phyloP scores from a whole-genome alignment of 345 rosid species.

The Laguncularia racemosa region DNA sequence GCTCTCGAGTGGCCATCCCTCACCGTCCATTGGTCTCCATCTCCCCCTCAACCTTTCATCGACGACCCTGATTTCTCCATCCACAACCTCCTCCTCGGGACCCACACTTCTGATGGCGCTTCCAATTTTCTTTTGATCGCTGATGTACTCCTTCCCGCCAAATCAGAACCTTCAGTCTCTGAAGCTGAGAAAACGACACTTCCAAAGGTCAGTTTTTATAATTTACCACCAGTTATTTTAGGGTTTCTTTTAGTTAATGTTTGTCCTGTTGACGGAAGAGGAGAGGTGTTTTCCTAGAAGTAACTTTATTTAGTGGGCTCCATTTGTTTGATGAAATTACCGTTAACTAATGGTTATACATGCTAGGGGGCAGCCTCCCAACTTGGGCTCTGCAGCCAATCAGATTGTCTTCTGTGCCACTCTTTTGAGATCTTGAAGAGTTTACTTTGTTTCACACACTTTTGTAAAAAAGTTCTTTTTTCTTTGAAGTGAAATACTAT shows the following conservation, averaged over 20 bases:
- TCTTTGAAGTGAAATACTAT: too few relatives aligned
- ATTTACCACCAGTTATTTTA: neutral
- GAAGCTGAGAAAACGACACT: neutral
- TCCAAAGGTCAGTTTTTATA: neutral
- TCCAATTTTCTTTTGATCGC: slow-evolving; percentile 79
- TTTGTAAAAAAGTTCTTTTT: too few relatives aligned
- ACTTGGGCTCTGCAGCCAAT: too few relatives aligned
- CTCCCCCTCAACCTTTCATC: slow-evolving; percentile 35
- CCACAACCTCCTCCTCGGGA: slow-evolving; percentile 78
- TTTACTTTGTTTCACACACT: too few relatives aligned
- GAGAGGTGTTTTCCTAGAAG: neutral
- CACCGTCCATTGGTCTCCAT: slow-evolving; percentile 89
- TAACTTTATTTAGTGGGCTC: slow-evolving; percentile 10
- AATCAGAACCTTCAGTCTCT: slow-evolving; percentile 21
- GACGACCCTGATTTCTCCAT: slow-evolving; percentile 42
- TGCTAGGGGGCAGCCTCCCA: too few relatives aligned
- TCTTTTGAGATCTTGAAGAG: too few relatives aligned
- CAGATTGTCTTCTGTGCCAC: too few relatives aligned
- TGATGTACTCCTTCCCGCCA: slow-evolving; percentile 54
- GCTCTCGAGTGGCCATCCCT: slow-evolving; percentile 96
- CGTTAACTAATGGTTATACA: neutral
- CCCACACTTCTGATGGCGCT: slow-evolving; percentile 71
- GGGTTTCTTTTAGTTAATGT: too few relatives aligned
- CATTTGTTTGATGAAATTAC: slow-evolving; percentile 30
- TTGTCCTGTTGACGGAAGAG: too few relatives aligned